A percentile compares a stretch with the other conserved stretches of the same genome.
Evolutionary conservation across 208 protist genomes (phyloP).

Genomic region (Herpetomonas tarakana): DNA sequence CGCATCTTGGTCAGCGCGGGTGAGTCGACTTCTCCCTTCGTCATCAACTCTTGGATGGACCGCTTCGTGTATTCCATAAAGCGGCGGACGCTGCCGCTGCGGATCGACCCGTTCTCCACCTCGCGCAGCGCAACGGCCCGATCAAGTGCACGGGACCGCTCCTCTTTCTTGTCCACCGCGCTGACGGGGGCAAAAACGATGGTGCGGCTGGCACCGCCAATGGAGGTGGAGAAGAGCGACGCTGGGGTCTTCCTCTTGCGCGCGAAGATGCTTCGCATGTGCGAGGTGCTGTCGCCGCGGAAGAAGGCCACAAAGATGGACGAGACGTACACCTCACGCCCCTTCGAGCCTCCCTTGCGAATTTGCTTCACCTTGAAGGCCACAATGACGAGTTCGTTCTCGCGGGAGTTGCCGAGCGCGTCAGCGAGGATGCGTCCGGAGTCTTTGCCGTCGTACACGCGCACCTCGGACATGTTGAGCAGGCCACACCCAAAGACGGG

Average conservation of each 20-base stretch:
- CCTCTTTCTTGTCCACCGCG: slow-evolving; percentile 15
- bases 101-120: slow-evolving; percentile 29
- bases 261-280: slow-evolving; percentile 24
- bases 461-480: slow-evolving; percentile 37
- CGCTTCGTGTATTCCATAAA: slow-evolving; percentile 35
- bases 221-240: slow-evolving; percentile 45
- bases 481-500: slow-evolving; percentile 55
- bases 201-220: slow-evolving; percentile 54
- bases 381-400: slow-evolving; percentile 27
- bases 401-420: slow-evolving; percentile 15
- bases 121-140: slow-evolving; percentile 5
- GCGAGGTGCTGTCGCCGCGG: slow-evolving; percentile 21
- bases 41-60: slow-evolving; percentile 10
- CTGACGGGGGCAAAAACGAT: slow-evolving; percentile 37
- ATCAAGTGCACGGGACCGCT: slow-evolving; percentile 1
- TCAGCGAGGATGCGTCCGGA: slow-evolving; percentile 24
- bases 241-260: slow-evolving; percentile 16
- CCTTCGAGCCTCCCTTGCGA: slow-evolving; percentile 6
- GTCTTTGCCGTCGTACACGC: slow-evolving; percentile 23
- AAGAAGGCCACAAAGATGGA: slow-evolving; percentile 36
- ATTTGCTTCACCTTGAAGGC: slow-evolving; percentile 45
- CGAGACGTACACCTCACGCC: slow-evolving; percentile 38
- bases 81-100: slow-evolving; percentile 33
- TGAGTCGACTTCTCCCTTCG: background rate
- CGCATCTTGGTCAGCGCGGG: slow-evolving; percentile 17